These are phyloP conservation scores for Sutorius australiensis DNA, from an alignment of 768 basidiomycete genomes.

Conservation along the genomic window DNA sequence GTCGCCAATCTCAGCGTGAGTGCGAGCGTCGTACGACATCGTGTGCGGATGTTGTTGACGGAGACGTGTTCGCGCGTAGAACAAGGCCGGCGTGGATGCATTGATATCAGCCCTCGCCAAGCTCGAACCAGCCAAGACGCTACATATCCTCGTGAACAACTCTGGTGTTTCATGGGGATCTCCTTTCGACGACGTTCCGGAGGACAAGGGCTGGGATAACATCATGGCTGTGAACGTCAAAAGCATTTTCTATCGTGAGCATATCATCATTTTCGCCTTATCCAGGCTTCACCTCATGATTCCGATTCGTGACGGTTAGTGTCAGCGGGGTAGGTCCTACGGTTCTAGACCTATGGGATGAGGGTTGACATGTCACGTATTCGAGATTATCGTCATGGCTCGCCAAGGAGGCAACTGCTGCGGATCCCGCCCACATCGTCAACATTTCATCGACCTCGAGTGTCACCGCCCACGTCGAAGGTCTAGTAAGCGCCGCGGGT, in stretches of 20 bases:
- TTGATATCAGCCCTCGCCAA: slow-evolving; percentile 66
- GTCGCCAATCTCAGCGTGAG: slow-evolving; percentile 70
- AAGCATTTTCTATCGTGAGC: slow-evolving; percentile 74
- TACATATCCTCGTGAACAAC: slow-evolving; percentile 84
- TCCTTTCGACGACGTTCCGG: slow-evolving; percentile 64
- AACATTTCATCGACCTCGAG: slow-evolving; percentile 77
- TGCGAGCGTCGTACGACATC: slow-evolving; percentile 37
- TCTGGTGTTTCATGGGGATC: slow-evolving; percentile 80
- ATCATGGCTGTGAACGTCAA: slow-evolving; percentile 83
- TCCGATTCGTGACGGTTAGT: slow-evolving; percentile 30
- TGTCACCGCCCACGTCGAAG: slow-evolving; percentile 48
- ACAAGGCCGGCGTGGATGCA: slow-evolving; percentile 74
- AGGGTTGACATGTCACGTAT: background rate
- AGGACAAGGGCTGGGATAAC: slow-evolving; percentile 84
- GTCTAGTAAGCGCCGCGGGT: slow-evolving; percentile 46
- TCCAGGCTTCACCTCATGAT: background rate
- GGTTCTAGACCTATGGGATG: background rate
- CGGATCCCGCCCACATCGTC: slow-evolving; percentile 72
- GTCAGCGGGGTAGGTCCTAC: slow-evolving; percentile 38
- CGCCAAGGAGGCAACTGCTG: slow-evolving; percentile 56
- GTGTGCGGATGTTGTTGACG: background rate
- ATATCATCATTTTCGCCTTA: background rate
- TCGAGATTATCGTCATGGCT: slow-evolving; percentile 45
- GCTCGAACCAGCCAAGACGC: slow-evolving; percentile 52
- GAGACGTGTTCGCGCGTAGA: slow-evolving; percentile 37